Evolutionary conservation across 805 yeast genomes (phyloP).

Genomic region (Hemisphaericaspora nanyangensis): DNA sequence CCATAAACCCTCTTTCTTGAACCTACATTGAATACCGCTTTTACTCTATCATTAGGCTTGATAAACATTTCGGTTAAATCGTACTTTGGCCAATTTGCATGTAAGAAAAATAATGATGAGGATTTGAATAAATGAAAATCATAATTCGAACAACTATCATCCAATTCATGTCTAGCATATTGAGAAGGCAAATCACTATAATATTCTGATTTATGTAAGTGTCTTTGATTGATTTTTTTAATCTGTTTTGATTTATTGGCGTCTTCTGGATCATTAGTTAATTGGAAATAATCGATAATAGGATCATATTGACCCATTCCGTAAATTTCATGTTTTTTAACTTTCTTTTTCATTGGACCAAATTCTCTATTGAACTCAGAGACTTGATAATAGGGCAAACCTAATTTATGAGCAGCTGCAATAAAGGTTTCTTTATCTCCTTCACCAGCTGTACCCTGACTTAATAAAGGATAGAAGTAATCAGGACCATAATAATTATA

Average conservation of each 20-base stretch:
- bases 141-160: constrained; percentile 21
- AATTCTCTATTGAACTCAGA: constrained; percentile 33
- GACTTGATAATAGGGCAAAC: constrained; percentile 36
- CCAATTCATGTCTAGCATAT: constrained; percentile 19
- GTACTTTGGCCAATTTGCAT: constrained; percentile 38
- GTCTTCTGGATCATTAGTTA: constrained; percentile 9
- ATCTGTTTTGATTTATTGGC: neutral
- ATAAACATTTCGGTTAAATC: constrained; percentile 23
- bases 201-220: constrained; percentile 7
- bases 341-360: constrained; percentile 24
- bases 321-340: constrained; percentile 23
- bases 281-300: constrained; percentile 23
- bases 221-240: neutral
- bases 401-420: constrained; percentile 38
- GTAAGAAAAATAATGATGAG: constrained; percentile 27
- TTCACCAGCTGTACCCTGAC: constrained; percentile 42
- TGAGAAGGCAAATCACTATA: constrained; percentile 13
- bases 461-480: constrained; percentile 33
- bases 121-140: constrained; percentile 25
- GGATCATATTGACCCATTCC: constrained; percentile 41
- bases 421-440: constrained; percentile 42
- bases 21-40: constrained; percentile 13
- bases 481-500: constrained; percentile 36
- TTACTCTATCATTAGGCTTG: constrained; percentile 23
- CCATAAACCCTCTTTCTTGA: constrained; percentile 26